A percentile compares a stretch with the other conserved stretches of the same genome.
These are phyloP conservation scores for Pseudopithomyces maydicus DNA, from an alignment of 2,329 filamentous ascomycete species.

Conservation along the genomic window DNA sequence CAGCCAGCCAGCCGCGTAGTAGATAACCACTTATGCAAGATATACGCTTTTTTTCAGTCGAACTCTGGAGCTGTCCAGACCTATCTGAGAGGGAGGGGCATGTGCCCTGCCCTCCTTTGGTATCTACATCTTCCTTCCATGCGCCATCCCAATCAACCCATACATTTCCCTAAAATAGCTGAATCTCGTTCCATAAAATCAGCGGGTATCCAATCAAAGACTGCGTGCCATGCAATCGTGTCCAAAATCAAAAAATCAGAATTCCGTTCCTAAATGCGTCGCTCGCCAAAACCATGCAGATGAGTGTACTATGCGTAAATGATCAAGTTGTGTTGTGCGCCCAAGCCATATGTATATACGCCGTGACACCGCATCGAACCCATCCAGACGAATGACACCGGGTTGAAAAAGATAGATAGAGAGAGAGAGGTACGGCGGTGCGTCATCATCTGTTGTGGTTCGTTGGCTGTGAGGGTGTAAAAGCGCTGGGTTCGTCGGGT, in stretches of 20 bases:
- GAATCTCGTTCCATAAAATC: constrained; percentile 26
- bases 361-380: constrained; percentile 16
- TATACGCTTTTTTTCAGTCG: not conserved
- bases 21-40: no score
- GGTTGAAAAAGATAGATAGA: constrained; percentile 4
- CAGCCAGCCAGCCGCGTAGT: no score
- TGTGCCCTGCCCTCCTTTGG: no score
- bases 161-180: constrained; percentile 14
- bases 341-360: constrained; percentile 2
- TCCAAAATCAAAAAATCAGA: constrained; percentile 9
- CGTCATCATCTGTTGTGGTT: constrained; percentile 37
- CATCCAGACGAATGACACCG: constrained; percentile 29
- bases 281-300: constrained; percentile 33
- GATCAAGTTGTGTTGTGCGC: not conserved
- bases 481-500: not conserved
- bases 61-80: not conserved
- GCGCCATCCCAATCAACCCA: constrained; percentile 8
- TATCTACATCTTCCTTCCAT: not conserved
- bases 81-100: not conserved
- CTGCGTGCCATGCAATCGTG: constrained; percentile 15
- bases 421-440: not conserved
- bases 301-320: constrained; percentile 13
- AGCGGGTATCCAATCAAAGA: constrained; percentile 38
- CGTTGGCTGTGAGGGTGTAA: constrained; percentile 18
- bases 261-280: constrained; percentile 16